phyloP scores from a whole-genome alignment of 495 filamentous ascomycete species.

The Penicillium canescens region DNA sequence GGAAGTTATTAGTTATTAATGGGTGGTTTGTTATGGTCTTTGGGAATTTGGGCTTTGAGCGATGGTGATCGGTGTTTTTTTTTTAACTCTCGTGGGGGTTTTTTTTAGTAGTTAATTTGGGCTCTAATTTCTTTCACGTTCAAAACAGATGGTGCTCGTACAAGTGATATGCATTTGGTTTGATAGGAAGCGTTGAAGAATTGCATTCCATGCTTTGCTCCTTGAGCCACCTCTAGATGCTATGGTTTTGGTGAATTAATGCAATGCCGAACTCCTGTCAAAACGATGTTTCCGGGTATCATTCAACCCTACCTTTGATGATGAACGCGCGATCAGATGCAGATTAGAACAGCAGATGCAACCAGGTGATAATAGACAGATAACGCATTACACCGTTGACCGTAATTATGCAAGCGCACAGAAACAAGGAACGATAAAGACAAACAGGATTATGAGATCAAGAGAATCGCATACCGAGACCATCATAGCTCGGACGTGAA shows the following conservation, averaged over 20 bases:
- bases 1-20: not conserved
- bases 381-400: too few relatives aligned
- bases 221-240: not conserved
- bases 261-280: not conserved
- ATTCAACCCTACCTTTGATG: not conserved
- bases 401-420: not conserved
- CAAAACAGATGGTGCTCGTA: too few relatives aligned
- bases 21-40: not conserved
- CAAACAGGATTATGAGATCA: not conserved
- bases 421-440: not conserved
- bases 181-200: too few relatives aligned
- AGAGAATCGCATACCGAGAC: conserved; percentile 24
- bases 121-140: too few relatives aligned
- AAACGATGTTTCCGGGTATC: not conserved
- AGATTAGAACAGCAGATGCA: too few relatives aligned
- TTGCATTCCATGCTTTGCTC: not conserved
- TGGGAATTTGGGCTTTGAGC: too few relatives aligned
- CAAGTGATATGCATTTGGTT: not conserved
- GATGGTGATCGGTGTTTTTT: too few relatives aligned
- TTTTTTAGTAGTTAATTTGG: too few relatives aligned
- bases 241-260: not conserved
- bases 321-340: too few relatives aligned
- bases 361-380: too few relatives aligned
- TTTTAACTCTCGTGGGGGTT: too few relatives aligned
- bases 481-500: conserved; percentile 28